A percentile compares a stretch with the other conserved stretches of the same genome.
Conservation (phyloP, 2,329 filamentous ascomycete species). For the Cladosporium velox region DNA sequence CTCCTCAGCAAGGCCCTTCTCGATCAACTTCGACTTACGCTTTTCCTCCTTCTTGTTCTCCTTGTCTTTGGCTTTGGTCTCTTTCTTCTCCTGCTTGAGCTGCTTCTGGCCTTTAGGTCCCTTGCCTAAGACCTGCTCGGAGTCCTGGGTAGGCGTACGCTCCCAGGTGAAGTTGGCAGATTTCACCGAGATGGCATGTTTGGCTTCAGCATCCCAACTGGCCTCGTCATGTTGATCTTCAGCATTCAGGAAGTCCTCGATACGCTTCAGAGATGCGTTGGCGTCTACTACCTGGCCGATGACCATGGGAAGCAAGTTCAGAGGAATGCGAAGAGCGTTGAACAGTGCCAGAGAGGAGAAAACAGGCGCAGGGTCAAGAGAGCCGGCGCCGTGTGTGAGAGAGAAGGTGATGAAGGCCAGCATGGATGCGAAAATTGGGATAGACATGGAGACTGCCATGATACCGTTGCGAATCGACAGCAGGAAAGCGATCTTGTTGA, state of each 20-base stretch:
- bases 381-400: constrained; percentile 58
- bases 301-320: constrained; percentile 85
- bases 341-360: constrained; percentile 95
- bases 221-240: constrained; percentile 81
- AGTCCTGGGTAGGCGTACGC: constrained; percentile 56
- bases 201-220: constrained; percentile 54
- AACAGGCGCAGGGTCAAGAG: constrained; percentile 71
- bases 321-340: constrained; percentile 84
- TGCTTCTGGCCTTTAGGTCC: constrained; percentile 38
- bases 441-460: constrained; percentile 77
- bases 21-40: constrained; percentile 37
- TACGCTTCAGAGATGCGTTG: constrained; percentile 78
- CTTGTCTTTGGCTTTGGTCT: constrained; percentile 47
- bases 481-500: constrained; percentile 79
- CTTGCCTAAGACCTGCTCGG: constrained; percentile 38
- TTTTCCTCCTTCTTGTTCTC: constrained; percentile 45
- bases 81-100: constrained; percentile 47
- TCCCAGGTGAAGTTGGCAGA: constrained; percentile 89
- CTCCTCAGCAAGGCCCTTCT: constrained; percentile 30
- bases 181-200: constrained; percentile 66
- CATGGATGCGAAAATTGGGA: constrained; percentile 95
- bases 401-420: constrained; percentile 82
- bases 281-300: constrained; percentile 90
- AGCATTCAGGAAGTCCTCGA: constrained; percentile 82
- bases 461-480: constrained; percentile 83